A percentile compares a stretch with the other conserved stretches of the same genome.
These are phyloP conservation scores for Aspergillus conjunctus DNA, from an alignment of 495 filamentous ascomycete species.

Conservation along the genomic window DNA sequence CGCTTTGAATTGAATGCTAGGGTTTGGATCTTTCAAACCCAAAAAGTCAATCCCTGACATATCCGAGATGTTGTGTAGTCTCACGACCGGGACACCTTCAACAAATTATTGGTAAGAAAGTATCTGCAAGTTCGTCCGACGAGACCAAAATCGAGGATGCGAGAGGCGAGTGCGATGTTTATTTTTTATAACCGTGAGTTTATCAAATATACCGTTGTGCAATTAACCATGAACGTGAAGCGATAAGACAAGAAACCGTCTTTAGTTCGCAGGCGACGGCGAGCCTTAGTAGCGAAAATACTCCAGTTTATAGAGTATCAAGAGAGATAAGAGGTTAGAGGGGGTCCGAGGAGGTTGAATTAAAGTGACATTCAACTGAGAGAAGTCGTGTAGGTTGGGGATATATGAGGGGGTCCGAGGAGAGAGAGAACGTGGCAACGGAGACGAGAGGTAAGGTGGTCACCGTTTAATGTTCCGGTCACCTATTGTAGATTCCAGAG, in stretches of 20 bases:
- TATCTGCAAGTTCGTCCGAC: constrained; percentile 14
- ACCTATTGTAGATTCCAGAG: constrained; percentile 28
- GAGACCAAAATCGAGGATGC: constrained; percentile 22
- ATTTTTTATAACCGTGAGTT: constrained; percentile 33
- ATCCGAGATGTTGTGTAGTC: constrained; percentile 35
- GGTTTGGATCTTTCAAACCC: constrained; percentile 50
- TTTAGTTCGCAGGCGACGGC: constrained; percentile 51
- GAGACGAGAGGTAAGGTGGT: constrained; percentile 7
- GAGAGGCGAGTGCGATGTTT: constrained; percentile 27
- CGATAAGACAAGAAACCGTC: constrained; percentile 50
- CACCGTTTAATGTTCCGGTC: constrained; percentile 32
- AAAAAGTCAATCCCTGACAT: constrained; percentile 55
- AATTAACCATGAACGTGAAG: constrained; percentile 51
- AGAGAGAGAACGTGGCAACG: constrained; percentile 14
- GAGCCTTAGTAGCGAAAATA: constrained; percentile 40
- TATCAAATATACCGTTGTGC: constrained; percentile 49
- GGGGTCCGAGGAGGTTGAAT: constrained; percentile 5
- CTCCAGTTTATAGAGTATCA: constrained; percentile 43
- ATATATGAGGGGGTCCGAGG: constrained; percentile 10
- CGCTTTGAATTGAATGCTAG: constrained; percentile 39
- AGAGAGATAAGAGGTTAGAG: constrained; percentile 22
- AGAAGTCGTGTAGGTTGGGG: background rate
- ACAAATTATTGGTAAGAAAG: constrained; percentile 19
- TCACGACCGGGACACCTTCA: constrained; percentile 24
- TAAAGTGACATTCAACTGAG: constrained; percentile 15